phyloP scores from a whole-genome alignment of 305 asterid species.

The Solanum hybrid region DNA sequence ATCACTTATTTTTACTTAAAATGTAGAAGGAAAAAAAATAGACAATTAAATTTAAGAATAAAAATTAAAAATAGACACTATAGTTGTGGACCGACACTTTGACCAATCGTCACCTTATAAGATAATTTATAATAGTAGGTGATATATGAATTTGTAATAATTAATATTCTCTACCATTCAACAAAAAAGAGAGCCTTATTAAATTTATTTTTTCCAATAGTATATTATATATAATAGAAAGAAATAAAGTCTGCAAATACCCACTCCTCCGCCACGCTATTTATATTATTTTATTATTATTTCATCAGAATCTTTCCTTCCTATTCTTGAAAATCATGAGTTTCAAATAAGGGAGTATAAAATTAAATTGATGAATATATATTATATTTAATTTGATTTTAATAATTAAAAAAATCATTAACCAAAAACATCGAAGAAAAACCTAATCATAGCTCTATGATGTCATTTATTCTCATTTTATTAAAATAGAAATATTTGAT shows the following conservation, averaged over 20 bases:
- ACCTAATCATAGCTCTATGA: neutral
- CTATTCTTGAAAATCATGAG: neutral
- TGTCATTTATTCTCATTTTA: neutral
- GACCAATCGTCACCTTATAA: neutral
- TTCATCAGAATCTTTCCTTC: neutral
- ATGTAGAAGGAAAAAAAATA: too few relatives aligned
- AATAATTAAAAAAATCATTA: too few relatives aligned
- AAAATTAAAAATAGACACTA: too few relatives aligned
- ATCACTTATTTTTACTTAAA: neutral
- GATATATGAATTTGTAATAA: neutral
- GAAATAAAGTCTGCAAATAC: neutral
- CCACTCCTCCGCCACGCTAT: neutral
- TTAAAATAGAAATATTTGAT: neutral
- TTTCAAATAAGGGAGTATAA: neutral
- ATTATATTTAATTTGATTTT: neutral
- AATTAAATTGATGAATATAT: neutral
- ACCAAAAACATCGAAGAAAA: neutral
- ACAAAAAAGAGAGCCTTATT: neutral
- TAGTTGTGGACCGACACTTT: neutral
- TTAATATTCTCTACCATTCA: neutral
- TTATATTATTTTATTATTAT: neutral
- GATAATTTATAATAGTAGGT: neutral
- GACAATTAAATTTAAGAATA: too few relatives aligned
- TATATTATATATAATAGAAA: too few relatives aligned
- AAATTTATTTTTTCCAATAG: too few relatives aligned